Evolutionary conservation across 768 basidiomycete species (phyloP).

Genomic region (Hygrophoropsis aurantiaca): DNA sequence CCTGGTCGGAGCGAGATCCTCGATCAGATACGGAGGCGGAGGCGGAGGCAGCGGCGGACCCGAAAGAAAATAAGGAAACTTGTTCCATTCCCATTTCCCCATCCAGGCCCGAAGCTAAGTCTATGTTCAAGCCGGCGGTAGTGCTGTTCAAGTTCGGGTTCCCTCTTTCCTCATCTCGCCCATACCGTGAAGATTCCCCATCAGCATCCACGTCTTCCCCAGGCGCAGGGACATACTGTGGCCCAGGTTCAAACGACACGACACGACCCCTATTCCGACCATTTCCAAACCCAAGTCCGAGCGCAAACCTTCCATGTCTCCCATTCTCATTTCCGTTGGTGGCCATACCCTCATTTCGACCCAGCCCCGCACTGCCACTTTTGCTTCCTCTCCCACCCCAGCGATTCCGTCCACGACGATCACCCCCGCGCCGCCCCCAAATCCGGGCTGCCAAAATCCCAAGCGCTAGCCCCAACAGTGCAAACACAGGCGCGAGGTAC

Average conservation of each 20-base stretch:
- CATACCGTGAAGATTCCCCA: conserved; percentile 13
- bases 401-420: background rate
- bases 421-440: conserved; percentile 12
- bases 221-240: conserved; percentile 23
- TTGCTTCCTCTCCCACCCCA: background rate
- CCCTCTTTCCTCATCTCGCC: conserved; percentile 1
- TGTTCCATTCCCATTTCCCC: conserved; percentile 26
- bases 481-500: conserved; percentile 27
- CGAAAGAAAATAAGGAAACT: conserved; percentile 17
- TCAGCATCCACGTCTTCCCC: conserved; percentile 14
- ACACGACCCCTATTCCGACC: conserved; percentile 1
- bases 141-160: conserved; percentile 9
- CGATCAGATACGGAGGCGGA: too few species aligned
- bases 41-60: background rate
- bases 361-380: conserved; percentile 12
- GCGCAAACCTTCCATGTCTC: too few species aligned
- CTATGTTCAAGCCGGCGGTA: too few species aligned
- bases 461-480: conserved; percentile 22
- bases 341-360: too few species aligned
- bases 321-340: too few species aligned
- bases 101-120: too few species aligned
- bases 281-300: too few species aligned
- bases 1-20: too few species aligned
- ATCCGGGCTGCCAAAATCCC: conserved; percentile 13
- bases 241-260: conserved; percentile 16